Percentiles rank a stretch among this genome's conserved stretches.
phyloP scores from a whole-genome alignment of 2,329 filamentous ascomycete species.

The Cordyceps pruinosa region DNA sequence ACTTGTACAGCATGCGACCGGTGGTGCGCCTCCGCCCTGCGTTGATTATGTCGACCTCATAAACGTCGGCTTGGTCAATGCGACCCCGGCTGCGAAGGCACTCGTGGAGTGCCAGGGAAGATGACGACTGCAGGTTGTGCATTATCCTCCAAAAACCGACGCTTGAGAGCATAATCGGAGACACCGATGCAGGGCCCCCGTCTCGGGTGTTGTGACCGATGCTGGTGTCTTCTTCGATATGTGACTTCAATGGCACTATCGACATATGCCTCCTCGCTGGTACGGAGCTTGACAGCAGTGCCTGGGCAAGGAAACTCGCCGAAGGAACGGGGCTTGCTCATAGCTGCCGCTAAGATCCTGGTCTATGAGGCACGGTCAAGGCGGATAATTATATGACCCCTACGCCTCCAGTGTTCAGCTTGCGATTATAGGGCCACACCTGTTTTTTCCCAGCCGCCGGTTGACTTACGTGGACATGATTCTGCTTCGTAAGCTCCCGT shows the following conservation, averaged over 20 bases:
- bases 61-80: neutral
- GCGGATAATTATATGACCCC: neutral
- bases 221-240: neutral
- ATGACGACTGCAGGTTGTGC: no score
- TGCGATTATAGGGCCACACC: no score
- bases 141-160: no score
- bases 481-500: neutral
- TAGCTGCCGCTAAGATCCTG: neutral
- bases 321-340: neutral
- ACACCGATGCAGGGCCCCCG: no score
- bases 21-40: neutral
- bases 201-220: no score
- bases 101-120: no score
- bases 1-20: neutral
- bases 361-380: neutral
- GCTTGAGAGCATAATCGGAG: no score
- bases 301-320: neutral
- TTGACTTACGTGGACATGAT: neutral
- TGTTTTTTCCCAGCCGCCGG: neutral
- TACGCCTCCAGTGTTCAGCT: neutral
- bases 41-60: neutral
- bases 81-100: no score
- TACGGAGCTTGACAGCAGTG: neutral
- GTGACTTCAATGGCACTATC: neutral
- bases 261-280: neutral